These are phyloP conservation scores for Aspergillus quadrilineatus DNA, from an alignment of 2,329 filamentous ascomycete genomes.

Conservation along the genomic window DNA sequence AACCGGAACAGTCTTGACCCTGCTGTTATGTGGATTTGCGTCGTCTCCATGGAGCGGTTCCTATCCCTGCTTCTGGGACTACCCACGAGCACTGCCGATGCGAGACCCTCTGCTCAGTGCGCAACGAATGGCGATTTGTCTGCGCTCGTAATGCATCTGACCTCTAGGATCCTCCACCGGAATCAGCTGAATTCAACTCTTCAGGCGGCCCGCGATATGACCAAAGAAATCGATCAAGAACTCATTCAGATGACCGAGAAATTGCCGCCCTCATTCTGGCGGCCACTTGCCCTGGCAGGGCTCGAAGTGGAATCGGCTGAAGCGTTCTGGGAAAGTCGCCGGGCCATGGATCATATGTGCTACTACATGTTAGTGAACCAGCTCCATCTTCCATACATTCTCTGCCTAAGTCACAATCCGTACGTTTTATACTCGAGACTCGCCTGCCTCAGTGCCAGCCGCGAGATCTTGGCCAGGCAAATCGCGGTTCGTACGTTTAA, in stretches of 20 bases:
- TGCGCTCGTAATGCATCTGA: background rate
- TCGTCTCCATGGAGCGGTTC: constrained; percentile 40
- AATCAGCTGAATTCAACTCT: background rate
- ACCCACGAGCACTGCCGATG: constrained; percentile 42
- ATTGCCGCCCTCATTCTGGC: constrained; percentile 52
- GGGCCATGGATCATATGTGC: constrained; percentile 50
- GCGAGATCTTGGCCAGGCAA: constrained; percentile 52
- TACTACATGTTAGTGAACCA: constrained; percentile 54
- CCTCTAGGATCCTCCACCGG: background rate
- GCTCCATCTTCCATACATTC: constrained; percentile 58
- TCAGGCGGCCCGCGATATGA: constrained; percentile 51
- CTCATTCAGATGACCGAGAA: constrained; percentile 43
- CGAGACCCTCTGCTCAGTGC: background rate
- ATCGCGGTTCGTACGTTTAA: constrained; percentile 45
- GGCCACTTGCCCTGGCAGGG: constrained; percentile 17
- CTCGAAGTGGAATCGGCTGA: constrained; percentile 8
- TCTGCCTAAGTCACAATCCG: constrained; percentile 38
- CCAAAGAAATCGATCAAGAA: constrained; percentile 20
- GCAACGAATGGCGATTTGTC: background rate
- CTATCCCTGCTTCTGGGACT: constrained; percentile 45
- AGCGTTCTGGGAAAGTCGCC: constrained; percentile 30
- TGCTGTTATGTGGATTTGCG: constrained; percentile 38
- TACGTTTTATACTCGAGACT: constrained; percentile 49
- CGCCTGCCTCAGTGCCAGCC: constrained; percentile 52
- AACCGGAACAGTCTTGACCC: background rate